Percentiles rank a stretch among this genome's conserved stretches.
Evolutionary conservation across 2,329 filamentous ascomycete species (phyloP).

Genomic region (Hypoxylon sp.): DNA sequence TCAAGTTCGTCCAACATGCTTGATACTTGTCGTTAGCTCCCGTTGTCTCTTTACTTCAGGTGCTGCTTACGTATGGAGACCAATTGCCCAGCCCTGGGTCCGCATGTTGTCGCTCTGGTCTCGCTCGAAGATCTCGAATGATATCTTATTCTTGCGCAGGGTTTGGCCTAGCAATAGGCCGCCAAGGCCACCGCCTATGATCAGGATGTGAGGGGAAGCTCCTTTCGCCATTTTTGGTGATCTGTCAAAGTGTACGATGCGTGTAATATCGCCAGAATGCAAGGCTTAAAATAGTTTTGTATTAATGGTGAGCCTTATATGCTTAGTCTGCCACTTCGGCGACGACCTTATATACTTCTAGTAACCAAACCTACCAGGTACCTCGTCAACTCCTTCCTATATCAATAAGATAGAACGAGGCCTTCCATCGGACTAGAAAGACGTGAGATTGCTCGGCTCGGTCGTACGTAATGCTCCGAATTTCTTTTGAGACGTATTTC

Average conservation of each 20-base stretch:
- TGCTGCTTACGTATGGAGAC: constrained; percentile 40
- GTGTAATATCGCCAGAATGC: background rate
- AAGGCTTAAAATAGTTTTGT: background rate
- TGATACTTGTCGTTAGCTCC: constrained; percentile 11
- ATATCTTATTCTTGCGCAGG: constrained; percentile 45
- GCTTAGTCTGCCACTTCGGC: background rate
- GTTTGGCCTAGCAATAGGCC: constrained; percentile 43
- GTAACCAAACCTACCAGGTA: background rate
- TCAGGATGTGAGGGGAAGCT: constrained; percentile 39
- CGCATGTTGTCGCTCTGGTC: constrained; percentile 40
- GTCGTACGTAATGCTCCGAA: constrained; percentile 29
- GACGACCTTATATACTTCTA: constrained; percentile 24
- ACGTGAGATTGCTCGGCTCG: constrained; percentile 28
- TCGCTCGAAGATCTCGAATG: constrained; percentile 46
- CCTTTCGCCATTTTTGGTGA: constrained; percentile 24
- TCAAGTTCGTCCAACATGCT: constrained; percentile 47
- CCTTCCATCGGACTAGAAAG: constrained; percentile 15
- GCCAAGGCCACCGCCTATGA: constrained; percentile 44
- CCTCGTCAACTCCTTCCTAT: background rate
- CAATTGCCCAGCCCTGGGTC: constrained; percentile 44
- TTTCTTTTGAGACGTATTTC: background rate
- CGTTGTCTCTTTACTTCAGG: background rate
- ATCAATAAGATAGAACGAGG: background rate
- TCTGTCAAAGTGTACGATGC: background rate
- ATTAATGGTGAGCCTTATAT: background rate